Base-by-base conservation (phyloP, 2,329 filamentous ascomycete genomes). In the Ascochyta fabae region DNA sequence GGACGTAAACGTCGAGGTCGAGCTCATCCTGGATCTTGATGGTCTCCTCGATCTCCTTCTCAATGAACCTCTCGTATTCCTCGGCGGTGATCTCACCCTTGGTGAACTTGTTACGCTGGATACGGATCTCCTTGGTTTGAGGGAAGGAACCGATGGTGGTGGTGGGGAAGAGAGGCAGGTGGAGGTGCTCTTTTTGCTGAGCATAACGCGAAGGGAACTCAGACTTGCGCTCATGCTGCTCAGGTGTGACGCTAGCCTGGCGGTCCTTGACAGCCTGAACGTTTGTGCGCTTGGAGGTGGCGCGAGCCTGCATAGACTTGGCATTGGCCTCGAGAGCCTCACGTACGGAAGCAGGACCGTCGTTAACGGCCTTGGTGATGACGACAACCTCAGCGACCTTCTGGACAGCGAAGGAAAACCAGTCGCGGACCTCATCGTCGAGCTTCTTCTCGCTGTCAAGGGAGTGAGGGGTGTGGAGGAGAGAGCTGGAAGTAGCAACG, bases 71-170 rank as follows among this genome's bases (percentile, higher is more conserved):
- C 84, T 99, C 95, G 81, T 99, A 99, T 83, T 98, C 83, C 75
- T 88, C 85, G 70, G 88, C 84, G 47, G 89, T 93, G 80, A 99
- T 98, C 81, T 98, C 93, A 76, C 90, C 90, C 89, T 99, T 99
- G 85, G 93, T 96, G 84, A 97, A 92, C 86, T 95, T 96, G 87
- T 95, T 96, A 75, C 95, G 91, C 82, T 93, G 88, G 72, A 96
- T 83, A 82, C 95, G 92, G 82, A 99, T 99, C 80, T 98, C 92
- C 86, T 94, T 93, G 79, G 95, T 99, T 86, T 99, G 95, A 69
- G 95, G 95, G 91, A 99, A 99, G 54, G 94, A 98, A 69, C 95
- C 95, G 68, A 99, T 99, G 78, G 95, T 99, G 78, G 95, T 99
- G 76, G 95, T 99, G 64, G 95, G 95, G 91, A 99, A 99, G 66